Evolutionary conservation across 73 alveolate genomes (phyloP).

Genomic region (Durusdinium trenchii): DNA sequence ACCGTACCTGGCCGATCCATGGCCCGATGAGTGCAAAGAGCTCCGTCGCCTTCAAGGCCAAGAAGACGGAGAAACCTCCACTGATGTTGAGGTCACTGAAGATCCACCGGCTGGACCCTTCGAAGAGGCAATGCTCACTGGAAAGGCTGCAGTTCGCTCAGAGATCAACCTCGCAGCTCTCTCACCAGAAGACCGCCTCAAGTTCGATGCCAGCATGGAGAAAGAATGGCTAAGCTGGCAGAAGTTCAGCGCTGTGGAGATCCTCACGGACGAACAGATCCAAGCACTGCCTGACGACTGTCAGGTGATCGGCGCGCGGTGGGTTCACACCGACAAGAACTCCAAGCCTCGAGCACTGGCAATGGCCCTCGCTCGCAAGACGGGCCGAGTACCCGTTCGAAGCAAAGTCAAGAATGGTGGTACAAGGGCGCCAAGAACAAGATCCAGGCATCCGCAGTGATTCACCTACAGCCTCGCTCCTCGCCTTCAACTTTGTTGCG

Average conservation of each 20-base stretch:
- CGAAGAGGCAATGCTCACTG: neutral
- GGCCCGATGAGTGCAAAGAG: too few species aligned
- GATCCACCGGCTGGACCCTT: neutral
- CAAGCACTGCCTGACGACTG: neutral
- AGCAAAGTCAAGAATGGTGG: slow-evolving; percentile 19
- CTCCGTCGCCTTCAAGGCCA: too few species aligned
- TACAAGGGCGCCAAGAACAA: slow-evolving; percentile 11
- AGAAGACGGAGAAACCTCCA: neutral
- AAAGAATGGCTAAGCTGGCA: slow-evolving; percentile 41
- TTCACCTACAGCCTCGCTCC: neutral
- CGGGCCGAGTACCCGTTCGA: slow-evolving; percentile 31
- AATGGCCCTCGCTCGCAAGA: too few species aligned
- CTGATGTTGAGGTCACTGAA: neutral
- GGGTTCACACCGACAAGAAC: slow-evolving; percentile 88
- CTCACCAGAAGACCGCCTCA: neutral
- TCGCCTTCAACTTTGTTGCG: slow-evolving; percentile 40
- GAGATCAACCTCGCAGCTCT: neutral
- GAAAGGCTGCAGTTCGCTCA: neutral
- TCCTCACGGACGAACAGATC: neutral
- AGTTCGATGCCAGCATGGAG: slow-evolving; percentile 2
- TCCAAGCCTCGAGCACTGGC: neutral
- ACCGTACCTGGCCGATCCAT: too few species aligned
- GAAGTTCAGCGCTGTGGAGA: slow-evolving; percentile 72
- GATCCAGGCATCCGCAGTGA: neutral
- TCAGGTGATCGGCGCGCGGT: neutral